Base-by-base conservation (phyloP, 108 stramenopile species). In the Nitzschia sp. region DNA sequence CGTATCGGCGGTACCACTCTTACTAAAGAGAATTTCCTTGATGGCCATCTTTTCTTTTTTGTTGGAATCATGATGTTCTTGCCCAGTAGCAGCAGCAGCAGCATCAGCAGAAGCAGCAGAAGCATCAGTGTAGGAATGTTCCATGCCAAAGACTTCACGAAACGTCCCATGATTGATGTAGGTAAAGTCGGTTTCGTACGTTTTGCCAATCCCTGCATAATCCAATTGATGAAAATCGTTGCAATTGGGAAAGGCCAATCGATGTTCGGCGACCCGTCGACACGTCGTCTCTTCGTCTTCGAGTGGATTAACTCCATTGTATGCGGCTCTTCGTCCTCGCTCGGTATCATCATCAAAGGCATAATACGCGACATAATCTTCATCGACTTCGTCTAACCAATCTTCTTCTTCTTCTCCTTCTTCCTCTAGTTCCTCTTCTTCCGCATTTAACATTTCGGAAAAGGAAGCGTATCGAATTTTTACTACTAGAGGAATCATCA, bases 161-260 rank as follows among this genome's bases (percentile, higher is more conserved):
- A 76, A 88, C 59, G 78, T 74, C 35, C 87, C 87, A 66, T 66
- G 52, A 3, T 71, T 47, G 9, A 50, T 8, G 19, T 22, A 53
- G 19, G 47, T 44, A 33, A 55, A 71, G 38, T 78, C 66, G 21
- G 19, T 19, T 50, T 50, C 48, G 19, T 4, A 11, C 21, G 19
- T 21, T 8, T 22, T 21, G 21, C 48, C 48, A 50, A 69, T 9
- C 4, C 4, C 48, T 4, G 48, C 67, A 57, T 34, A 45, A 33
- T 29, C 46, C 28, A 59, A 64, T 59, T 85, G 78, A 71, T 85
- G 85, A 19, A 88, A 78, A 21, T 63, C 59, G 64, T 91, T 91
- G 66, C 90, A 91, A 33, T 69, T 91, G 16, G 86, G 90, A 59
- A 75, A 66, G 35, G 74, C 60, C 17, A 48, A 29, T 63, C 74